Evolutionary conservation across 495 filamentous ascomycete genomes (phyloP).

Genomic region (Penicillium alfredii): DNA sequence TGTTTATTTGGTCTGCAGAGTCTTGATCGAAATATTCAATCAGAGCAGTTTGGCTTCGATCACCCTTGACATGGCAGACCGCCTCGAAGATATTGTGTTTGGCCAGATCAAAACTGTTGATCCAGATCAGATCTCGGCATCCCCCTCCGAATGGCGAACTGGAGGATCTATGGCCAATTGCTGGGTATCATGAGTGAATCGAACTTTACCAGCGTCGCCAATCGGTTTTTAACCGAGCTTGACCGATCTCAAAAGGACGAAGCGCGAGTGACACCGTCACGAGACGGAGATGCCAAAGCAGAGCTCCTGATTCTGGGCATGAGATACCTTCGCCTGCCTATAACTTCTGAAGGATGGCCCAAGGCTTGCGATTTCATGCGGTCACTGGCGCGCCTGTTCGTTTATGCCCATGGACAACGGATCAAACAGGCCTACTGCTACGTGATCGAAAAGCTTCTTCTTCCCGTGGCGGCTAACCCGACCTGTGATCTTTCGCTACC

Average conservation of each 20-base stretch:
- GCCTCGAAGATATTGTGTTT: slow-evolving; percentile 91
- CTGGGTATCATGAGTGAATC: slow-evolving; percentile 92
- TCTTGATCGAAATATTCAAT: slow-evolving; percentile 87
- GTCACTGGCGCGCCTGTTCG: slow-evolving; percentile 72
- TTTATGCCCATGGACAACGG: slow-evolving; percentile 73
- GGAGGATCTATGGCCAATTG: slow-evolving; percentile 86
- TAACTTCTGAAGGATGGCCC: slow-evolving; percentile 66
- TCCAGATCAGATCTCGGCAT: slow-evolving; percentile 68
- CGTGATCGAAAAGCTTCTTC: slow-evolving; percentile 75
- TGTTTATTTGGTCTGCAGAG: slow-evolving; percentile 89
- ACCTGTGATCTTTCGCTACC: slow-evolving; percentile 65
- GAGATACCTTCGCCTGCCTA: slow-evolving; percentile 74
- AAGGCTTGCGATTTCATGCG: slow-evolving; percentile 85
- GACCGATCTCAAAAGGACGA: slow-evolving; percentile 69
- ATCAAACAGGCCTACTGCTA: slow-evolving; percentile 94
- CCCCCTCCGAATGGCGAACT: slow-evolving; percentile 83
- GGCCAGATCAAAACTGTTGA: slow-evolving; percentile 84
- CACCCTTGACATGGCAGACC: slow-evolving; percentile 80
- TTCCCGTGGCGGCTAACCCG: slow-evolving; percentile 79
- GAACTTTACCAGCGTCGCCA: slow-evolving; percentile 77
- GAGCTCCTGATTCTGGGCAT: slow-evolving; percentile 84
- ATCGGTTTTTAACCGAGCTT: slow-evolving; percentile 74
- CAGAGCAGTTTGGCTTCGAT: slow-evolving; percentile 79
- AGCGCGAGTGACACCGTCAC: slow-evolving; percentile 54
- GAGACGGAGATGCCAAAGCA: slow-evolving; percentile 70